Conservation (phyloP, 192 early-diverging fungal genomes). For the Linderina pennispora region DNA sequence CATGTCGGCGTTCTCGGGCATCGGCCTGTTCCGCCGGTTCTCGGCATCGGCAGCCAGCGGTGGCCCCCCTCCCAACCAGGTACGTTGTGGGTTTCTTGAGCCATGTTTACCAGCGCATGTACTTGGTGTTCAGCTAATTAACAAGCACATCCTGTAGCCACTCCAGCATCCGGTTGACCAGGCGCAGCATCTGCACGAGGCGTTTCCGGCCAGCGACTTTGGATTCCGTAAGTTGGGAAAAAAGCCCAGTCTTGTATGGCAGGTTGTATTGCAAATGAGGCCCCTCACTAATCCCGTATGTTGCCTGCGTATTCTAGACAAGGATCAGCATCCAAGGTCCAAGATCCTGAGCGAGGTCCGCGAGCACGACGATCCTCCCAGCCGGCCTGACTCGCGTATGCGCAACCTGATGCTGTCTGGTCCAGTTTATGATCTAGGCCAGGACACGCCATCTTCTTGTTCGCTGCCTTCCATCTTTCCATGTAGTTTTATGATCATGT, state of each 20-base stretch:
- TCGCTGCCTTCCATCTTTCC: neutral
- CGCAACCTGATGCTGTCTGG: slow-evolving; percentile 42
- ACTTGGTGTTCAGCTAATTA: too few relatives aligned
- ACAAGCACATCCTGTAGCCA: too few relatives aligned
- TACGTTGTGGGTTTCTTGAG: too few relatives aligned
- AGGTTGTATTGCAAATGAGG: too few relatives aligned
- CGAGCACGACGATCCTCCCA: slow-evolving; percentile 18
- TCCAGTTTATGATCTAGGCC: slow-evolving; percentile 28
- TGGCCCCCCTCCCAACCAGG: too few relatives aligned
- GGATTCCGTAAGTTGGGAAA: too few relatives aligned
- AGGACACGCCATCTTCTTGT: too few relatives aligned
- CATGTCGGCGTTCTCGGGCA: slow-evolving; percentile 18
- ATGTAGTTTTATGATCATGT: neutral
- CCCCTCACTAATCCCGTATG: slow-evolving; percentile 33
- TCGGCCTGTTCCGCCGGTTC: slow-evolving; percentile 37
- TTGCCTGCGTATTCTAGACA: slow-evolving; percentile 24
- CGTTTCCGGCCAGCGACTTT: too few relatives aligned
- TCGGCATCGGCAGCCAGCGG: slow-evolving; percentile 24
- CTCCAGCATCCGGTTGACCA: too few relatives aligned
- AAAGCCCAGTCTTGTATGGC: too few relatives aligned
- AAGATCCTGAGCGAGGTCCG: slow-evolving; percentile 20
- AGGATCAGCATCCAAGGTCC: slow-evolving; percentile 13
- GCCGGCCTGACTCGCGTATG: slow-evolving; percentile 42
- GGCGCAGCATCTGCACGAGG: too few relatives aligned
- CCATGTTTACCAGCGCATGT: too few relatives aligned